A percentile compares a stretch with the other conserved stretches of the same genome.
phyloP scores from a whole-genome alignment of 345 rosid genomes.

The Mallotus nudiflorus region DNA sequence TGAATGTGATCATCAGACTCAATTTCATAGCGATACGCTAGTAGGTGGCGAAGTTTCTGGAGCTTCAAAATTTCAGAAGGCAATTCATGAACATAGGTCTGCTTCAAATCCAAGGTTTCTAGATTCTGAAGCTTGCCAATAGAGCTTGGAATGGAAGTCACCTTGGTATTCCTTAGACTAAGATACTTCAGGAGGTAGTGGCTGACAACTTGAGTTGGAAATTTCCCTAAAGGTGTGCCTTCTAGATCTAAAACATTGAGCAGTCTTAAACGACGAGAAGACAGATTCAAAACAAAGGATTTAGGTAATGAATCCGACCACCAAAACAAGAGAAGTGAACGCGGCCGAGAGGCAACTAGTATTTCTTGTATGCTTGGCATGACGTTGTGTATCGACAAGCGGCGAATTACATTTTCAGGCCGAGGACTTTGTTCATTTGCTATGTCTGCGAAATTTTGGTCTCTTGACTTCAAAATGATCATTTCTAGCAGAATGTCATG shows the following conservation, averaged over 20 bases:
- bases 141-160: slow-evolving; percentile 3
- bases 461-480: slow-evolving; percentile 2
- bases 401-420: slow-evolving; percentile 4
- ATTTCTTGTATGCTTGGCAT: not conserved
- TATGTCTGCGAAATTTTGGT: not conserved
- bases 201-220: slow-evolving; percentile 3
- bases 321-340: slow-evolving; percentile 9
- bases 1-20: not conserved
- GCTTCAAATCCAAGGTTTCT: slow-evolving; percentile 18
- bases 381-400: not conserved
- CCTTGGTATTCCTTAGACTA: slow-evolving; percentile 13
- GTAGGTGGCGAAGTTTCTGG: slow-evolving; percentile 13
- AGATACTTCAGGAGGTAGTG: slow-evolving; percentile 5
- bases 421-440: not conserved
- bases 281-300: not conserved
- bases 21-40: slow-evolving; percentile 5
- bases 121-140: slow-evolving; percentile 5
- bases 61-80: slow-evolving; percentile 14
- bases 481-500: slow-evolving; percentile 6
- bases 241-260: slow-evolving; percentile 7
- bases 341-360: not conserved
- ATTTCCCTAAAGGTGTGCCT: slow-evolving; percentile 4
- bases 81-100: slow-evolving; percentile 5
- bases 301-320: not conserved
- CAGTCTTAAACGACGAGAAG: not conserved